Percentiles rank a stretch among this genome's conserved stretches.
These are phyloP conservation scores for Hypoxylon perforatum DNA, from an alignment of 495 filamentous ascomycete species.

Conservation along the genomic window DNA sequence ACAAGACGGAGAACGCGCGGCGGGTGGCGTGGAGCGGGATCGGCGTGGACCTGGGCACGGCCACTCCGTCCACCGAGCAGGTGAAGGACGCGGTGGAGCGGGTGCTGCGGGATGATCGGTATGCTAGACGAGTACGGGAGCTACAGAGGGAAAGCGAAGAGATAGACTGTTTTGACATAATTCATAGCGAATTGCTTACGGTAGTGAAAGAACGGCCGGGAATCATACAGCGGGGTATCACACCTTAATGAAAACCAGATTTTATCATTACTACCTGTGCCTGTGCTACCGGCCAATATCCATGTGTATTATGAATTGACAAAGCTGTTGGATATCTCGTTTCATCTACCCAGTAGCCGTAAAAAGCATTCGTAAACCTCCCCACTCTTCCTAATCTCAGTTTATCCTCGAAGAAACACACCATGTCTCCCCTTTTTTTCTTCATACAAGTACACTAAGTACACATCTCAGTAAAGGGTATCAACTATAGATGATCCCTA, in stretches of 20 bases:
- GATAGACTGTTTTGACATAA: constrained; percentile 38
- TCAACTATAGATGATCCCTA: too few species aligned
- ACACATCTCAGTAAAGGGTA: too few species aligned
- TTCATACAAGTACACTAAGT: too few species aligned
- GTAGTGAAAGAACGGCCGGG: constrained; percentile 26
- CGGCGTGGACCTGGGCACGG: constrained; percentile 46
- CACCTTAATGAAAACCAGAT: constrained; percentile 4
- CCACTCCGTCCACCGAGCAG: constrained; percentile 34
- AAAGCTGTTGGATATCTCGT: too few species aligned
- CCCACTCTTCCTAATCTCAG: too few species aligned
- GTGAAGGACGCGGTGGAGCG: constrained; percentile 43
- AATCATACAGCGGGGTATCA: constrained; percentile 15
- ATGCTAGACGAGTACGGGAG: constrained; percentile 19
- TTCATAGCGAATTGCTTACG: constrained; percentile 40
- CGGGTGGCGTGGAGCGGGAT: constrained; percentile 49
- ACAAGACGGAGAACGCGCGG: constrained; percentile 51
- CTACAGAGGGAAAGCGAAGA: constrained; percentile 40
- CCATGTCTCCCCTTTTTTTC: too few species aligned
- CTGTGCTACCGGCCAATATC: not conserved
- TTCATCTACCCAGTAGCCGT: too few species aligned
- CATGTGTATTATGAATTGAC: constrained; percentile 12
- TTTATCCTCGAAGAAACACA: too few species aligned
- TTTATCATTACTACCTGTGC: constrained; percentile 10
- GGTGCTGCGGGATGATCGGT: constrained; percentile 33
- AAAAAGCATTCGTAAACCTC: not conserved